Conservation (phyloP, 2,329 filamentous ascomycete species). For the Colletotrichum sp. region DNA sequence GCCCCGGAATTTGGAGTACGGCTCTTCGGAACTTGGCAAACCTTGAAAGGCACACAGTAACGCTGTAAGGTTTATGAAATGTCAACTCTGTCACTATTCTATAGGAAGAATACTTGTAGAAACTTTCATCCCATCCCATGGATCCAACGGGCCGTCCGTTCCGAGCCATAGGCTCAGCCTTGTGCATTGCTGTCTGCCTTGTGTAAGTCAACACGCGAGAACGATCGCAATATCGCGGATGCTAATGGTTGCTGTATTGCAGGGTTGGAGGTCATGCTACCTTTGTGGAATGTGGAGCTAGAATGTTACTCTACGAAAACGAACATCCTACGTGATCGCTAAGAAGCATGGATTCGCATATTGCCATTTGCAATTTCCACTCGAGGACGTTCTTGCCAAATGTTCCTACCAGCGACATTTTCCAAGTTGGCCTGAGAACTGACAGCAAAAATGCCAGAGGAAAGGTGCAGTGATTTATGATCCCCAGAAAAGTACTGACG, state of each 20-base stretch:
- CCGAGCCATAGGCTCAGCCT: neutral
- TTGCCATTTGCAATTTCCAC: neutral
- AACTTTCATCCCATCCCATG: neutral
- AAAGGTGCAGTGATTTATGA: neutral
- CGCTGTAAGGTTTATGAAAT: neutral
- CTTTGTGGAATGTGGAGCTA: neutral
- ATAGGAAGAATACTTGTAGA: neutral
- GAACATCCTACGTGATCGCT: neutral
- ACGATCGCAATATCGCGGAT: neutral
- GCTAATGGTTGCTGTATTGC: neutral
- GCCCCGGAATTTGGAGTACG: neutral
- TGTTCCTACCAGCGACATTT: neutral
- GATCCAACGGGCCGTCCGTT: neutral
- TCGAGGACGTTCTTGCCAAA: neutral
- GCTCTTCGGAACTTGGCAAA: neutral
- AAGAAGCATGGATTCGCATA: neutral
- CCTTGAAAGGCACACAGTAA: neutral
- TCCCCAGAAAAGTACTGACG: too few relatives aligned
- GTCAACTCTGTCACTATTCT: neutral
- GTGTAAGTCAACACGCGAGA: neutral
- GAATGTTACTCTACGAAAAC: neutral
- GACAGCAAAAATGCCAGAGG: neutral
- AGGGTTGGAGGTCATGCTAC: neutral
- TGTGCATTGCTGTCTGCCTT: neutral
- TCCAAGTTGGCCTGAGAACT: neutral